Evolutionary conservation across 148 eudicot species (phyloP), one percentile per base, ranked within the genome.

Genomic region (Gaultheria prostrata): DNA sequence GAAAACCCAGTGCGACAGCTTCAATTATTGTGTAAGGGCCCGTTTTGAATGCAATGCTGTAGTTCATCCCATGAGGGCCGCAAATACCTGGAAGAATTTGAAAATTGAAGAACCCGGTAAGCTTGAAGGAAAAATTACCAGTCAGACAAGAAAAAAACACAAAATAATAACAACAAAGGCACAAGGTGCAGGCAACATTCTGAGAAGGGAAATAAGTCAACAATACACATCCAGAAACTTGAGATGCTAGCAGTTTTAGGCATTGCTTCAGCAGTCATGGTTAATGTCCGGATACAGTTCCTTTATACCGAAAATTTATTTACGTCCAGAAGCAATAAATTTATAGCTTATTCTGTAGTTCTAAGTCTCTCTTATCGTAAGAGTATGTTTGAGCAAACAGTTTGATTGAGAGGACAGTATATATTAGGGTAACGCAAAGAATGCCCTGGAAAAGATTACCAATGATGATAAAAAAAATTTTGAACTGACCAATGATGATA

Each of bases 11-110:
- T 39, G 65, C 26, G 1, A 57, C 71, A 35, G 51, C 82, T 20
- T 11, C 71, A 53, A 43, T 35, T 56, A 79, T 53, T 32, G 81
- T 32, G 30, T 0, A n/a, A 57, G n/a, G 30, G 51, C 61, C 70
- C 71, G 6, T 11, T 65, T 53, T 32, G n/a, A 30, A 78, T 33
- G 82, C 21, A 43, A n/a, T 15, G 30, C 71, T 9, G 71, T 57
- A 39, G 32, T 21, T 35, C 12, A 79, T 56, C 82, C 81, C 71
- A 18, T 5, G 51, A 56, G 51, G 51, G 13, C 24, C 24, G 33
- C 32, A 57, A 79, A 79, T 21, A 56, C 82, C 82, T 79, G 71
- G 82, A 59, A 4, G 21, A 79, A 35, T 26, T 79, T 79, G 51
- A 35, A 57, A 79, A 24, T 35, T 54, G 6, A 30, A 30, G 8